Percentiles rank a stretch among this genome's conserved stretches.
phyloP scores from a whole-genome alignment of 208 protist genomes.

The Acanthamoeba triangularis region DNA sequence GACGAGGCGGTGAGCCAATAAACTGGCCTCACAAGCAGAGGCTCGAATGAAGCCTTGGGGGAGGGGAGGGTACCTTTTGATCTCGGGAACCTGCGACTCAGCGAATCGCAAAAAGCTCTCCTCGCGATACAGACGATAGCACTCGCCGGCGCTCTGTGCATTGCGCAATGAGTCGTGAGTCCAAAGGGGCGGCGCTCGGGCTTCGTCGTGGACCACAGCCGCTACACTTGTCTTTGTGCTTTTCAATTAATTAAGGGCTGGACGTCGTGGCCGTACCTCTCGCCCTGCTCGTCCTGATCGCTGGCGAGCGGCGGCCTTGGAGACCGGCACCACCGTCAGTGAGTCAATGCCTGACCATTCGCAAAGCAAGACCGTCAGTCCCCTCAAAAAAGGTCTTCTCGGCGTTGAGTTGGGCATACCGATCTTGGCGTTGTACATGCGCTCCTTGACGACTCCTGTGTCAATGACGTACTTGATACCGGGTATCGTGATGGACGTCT shows the following conservation, averaged over 20 bases:
- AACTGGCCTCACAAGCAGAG: too few relatives aligned
- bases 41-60: not conserved
- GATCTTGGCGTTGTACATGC: conserved; percentile 94
- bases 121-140: conserved; percentile 38
- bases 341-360: conserved; percentile 92
- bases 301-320: conserved; percentile 98
- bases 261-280: conserved; percentile 19
- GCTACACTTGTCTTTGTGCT: too few relatives aligned
- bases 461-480: conserved; percentile 99
- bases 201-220: too few relatives aligned
- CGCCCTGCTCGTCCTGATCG: conserved; percentile 97
- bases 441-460: conserved; percentile 99
- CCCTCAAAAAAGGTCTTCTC: not conserved
- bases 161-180: too few relatives aligned
- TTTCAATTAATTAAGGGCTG: too few relatives aligned
- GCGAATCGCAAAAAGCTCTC: not conserved
- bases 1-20: not conserved
- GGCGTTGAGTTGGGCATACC: not conserved
- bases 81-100: not conserved
- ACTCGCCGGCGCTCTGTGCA: conserved; percentile 8
- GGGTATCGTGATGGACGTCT: conserved; percentile 99
- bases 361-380: not conserved
- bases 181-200: too few relatives aligned
- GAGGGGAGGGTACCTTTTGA: not conserved
- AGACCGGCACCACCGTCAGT: conserved; percentile 97